phyloP scores from a whole-genome alignment of 371 early-diverging fungal species.

The Nematocida minor region DNA sequence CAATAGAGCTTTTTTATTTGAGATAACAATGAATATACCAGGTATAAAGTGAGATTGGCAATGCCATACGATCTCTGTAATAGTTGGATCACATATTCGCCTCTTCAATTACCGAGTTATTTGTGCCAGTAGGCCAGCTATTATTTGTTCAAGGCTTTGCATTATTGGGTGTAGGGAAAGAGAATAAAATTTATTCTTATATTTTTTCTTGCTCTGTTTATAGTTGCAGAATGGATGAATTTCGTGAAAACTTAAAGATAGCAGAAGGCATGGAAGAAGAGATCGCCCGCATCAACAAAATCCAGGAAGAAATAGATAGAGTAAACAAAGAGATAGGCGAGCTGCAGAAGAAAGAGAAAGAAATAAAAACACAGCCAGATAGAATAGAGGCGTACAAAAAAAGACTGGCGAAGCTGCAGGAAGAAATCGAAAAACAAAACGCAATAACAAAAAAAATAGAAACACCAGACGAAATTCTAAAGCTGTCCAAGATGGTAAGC shows the following conservation, averaged over 20 bases:
- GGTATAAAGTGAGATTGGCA: too few species aligned
- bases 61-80: too few species aligned
- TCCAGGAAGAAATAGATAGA: constrained; percentile 11
- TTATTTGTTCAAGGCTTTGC: too few species aligned
- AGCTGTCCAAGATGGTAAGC: not conserved
- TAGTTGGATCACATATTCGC: too few species aligned
- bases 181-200: constrained; percentile 20
- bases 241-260: not conserved
- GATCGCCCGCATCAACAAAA: not conserved
- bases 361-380: not conserved
- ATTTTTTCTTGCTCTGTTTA: constrained; percentile 1
- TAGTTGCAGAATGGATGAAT: not conserved
- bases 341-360: not conserved
- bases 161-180: too few species aligned
- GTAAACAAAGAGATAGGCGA: constrained; percentile 20
- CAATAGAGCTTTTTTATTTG: too few species aligned
- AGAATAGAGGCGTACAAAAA: constrained; percentile 3
- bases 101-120: too few species aligned
- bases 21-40: too few species aligned
- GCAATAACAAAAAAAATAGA: not conserved
- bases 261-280: constrained; percentile 23
- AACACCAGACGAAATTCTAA: not conserved
- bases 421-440: constrained; percentile 30
- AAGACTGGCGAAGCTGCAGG: constrained; percentile 22
- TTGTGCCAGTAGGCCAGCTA: not conserved